Conservation (phyloP, 1,139 yeast species). For the Lodderomyces metapsilosis region DNA sequence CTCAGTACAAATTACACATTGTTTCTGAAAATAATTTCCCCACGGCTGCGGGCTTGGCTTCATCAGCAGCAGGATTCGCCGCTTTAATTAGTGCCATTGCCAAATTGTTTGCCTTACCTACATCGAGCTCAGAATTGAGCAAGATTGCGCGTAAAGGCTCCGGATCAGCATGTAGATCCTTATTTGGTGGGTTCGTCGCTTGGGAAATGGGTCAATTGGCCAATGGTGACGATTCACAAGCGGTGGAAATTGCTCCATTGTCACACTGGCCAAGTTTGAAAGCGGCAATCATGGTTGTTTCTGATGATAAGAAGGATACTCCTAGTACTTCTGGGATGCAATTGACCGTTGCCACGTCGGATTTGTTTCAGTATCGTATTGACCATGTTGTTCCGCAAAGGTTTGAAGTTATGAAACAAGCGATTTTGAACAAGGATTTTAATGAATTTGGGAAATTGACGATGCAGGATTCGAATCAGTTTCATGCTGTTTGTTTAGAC, state of each 20-base stretch:
- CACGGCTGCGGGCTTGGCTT: slow-evolving; percentile 97
- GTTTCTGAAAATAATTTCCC: slow-evolving; percentile 97
- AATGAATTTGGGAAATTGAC: slow-evolving; percentile 81
- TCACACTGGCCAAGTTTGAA: slow-evolving; percentile 91
- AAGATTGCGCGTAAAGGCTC: slow-evolving; percentile 97
- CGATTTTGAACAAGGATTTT: slow-evolving; percentile 73
- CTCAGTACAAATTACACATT: slow-evolving; percentile 68
- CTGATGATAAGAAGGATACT: slow-evolving; percentile 91
- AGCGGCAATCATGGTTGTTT: slow-evolving; percentile 88
- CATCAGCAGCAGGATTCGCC: slow-evolving; percentile 98
- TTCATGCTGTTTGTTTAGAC: slow-evolving; percentile 96
- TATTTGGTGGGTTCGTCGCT: slow-evolving; percentile 96
- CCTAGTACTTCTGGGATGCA: slow-evolving; percentile 98
- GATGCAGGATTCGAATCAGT: slow-evolving; percentile 94
- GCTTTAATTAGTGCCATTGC: slow-evolving; percentile 91
- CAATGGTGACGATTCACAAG: slow-evolving; percentile 88
- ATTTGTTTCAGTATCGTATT: slow-evolving; percentile 77
- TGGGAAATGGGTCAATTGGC: slow-evolving; percentile 89
- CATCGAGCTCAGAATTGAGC: slow-evolving; percentile 78
- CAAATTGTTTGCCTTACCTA: slow-evolving; percentile 74
- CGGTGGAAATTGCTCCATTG: slow-evolving; percentile 83
- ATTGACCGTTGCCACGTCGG: slow-evolving; percentile 84
- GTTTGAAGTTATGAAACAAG: slow-evolving; percentile 74
- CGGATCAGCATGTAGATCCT: slow-evolving; percentile 96
- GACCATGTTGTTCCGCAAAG: slow-evolving; percentile 80